phyloP scores from a whole-genome alignment of 345 rosid species.

The Brassica cretica region DNA sequence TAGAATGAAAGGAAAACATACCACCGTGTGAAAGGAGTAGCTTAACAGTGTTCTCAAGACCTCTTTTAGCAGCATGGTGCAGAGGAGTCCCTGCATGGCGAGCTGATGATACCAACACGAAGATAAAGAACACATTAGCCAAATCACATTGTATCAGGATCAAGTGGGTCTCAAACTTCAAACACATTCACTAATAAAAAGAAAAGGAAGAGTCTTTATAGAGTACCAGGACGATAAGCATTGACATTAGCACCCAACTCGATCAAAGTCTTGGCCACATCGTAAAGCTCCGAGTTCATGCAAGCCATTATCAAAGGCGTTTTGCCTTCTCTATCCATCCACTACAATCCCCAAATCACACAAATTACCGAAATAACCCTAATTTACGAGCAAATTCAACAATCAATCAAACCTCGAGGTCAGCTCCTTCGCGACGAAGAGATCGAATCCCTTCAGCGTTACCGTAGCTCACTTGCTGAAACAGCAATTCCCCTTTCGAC shows the following conservation, averaged over 20 bases:
- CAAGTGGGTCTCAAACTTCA: no score
- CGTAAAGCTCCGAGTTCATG: constrained; percentile 58
- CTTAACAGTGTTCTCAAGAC: constrained; percentile 73
- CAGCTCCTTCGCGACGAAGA: constrained; percentile 76
- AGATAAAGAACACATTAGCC: neutral
- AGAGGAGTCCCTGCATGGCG: constrained; percentile 89
- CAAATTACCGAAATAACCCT: constrained; percentile 1
- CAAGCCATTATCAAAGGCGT: constrained; percentile 87
- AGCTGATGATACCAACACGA: constrained; percentile 42
- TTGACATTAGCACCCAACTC: constrained; percentile 86
- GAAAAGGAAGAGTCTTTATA: neutral
- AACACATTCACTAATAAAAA: neutral
- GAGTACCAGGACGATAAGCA: constrained; percentile 80
- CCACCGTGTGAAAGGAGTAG: constrained; percentile 85
- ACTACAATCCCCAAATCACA: constrained; percentile 45
- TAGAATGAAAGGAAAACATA: constrained; percentile 12
- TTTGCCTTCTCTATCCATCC: constrained; percentile 90
- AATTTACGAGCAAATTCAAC: neutral
- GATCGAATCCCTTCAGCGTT: constrained; percentile 77
- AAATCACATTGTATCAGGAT: neutral
- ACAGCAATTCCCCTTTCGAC: constrained; percentile 87
- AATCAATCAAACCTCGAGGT: constrained; percentile 64
- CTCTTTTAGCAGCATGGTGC: constrained; percentile 97
- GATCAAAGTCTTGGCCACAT: constrained; percentile 79
- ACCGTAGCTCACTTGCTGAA: constrained; percentile 75